These are phyloP conservation scores for Vitis hybrid DNA, from an alignment of 177 flowering plant genomes.

Conservation along the genomic window DNA sequence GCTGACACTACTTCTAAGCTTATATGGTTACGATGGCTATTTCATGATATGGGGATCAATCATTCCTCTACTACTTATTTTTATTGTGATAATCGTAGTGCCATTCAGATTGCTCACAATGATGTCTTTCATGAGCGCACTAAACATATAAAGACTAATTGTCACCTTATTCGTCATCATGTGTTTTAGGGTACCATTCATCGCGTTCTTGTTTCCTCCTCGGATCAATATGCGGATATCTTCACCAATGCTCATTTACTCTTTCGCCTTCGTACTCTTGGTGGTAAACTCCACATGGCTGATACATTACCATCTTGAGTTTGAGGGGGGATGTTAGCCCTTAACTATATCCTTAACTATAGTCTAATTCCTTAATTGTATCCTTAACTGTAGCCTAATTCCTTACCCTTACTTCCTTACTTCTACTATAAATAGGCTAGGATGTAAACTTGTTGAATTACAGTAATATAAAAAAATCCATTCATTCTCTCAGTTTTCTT, in stretches of 20 bases:
- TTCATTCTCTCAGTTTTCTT: too few species aligned
- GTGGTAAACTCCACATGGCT: neutral
- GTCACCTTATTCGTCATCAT: neutral
- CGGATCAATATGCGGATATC: too few species aligned
- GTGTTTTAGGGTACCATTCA: neutral
- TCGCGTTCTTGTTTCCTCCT: neutral
- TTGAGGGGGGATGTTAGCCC: constrained; percentile 1
- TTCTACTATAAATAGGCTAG: too few species aligned
- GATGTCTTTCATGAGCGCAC: neutral
- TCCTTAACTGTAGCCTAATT: too few species aligned
- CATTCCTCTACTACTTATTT: neutral
- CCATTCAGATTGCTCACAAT: too few species aligned
- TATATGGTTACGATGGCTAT: neutral
- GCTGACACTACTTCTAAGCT: constrained; percentile 2
- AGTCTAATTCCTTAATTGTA: too few species aligned
- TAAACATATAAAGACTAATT: neutral
- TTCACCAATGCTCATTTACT: constrained; percentile 1
- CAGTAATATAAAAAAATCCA: too few species aligned
- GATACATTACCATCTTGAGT: neutral
- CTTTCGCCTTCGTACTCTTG: neutral
- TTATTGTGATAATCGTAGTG: neutral
- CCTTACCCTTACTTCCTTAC: too few species aligned
- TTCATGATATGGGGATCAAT: neutral
- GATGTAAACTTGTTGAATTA: too few species aligned
- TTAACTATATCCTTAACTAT: too few species aligned